phyloP scores from a whole-genome alignment of 192 early-diverging fungal genomes.

The Linnemannia zychae region DNA sequence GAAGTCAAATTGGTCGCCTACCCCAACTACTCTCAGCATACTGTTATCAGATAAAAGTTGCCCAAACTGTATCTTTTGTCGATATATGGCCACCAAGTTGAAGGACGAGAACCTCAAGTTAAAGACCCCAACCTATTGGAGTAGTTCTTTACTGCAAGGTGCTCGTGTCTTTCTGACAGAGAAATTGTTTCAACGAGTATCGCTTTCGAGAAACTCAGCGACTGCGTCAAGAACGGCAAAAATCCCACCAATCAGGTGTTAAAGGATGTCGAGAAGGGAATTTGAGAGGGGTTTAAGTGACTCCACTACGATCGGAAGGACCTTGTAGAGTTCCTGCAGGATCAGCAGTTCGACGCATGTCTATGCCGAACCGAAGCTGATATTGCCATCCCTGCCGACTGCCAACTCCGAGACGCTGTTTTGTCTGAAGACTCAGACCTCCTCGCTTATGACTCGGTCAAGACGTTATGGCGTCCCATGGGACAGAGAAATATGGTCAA shows the following conservation, averaged over 20 bases:
- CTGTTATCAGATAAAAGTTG: no score
- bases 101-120: no score
- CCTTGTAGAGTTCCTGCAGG: not conserved
- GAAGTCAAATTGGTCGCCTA: no score
- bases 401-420: conserved; percentile 1
- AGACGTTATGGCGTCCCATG: conserved; percentile 7
- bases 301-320: conserved; percentile 5
- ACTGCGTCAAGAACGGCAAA: conserved; percentile 2
- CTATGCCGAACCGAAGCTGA: conserved; percentile 16
- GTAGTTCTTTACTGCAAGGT: no score
- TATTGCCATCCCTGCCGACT: conserved; percentile 11
- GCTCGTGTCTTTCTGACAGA: no score
- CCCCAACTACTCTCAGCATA: no score
- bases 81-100: no score
- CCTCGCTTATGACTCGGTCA: conserved; percentile 6
- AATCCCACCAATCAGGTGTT: conserved; percentile 1
- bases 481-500: conserved; percentile 12
- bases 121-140: no score
- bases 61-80: no score
- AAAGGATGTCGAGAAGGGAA: conserved; percentile 7
- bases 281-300: conserved; percentile 8
- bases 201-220: no score
- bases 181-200: no score
- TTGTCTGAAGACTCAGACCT: conserved; percentile 16
- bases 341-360: conserved; percentile 5